A percentile compares a stretch with the other conserved stretches of the same genome.
These are phyloP conservation scores for Solanum pinnatisectum DNA, from an alignment of 257 asterid genomes.

Conservation along the genomic window DNA sequence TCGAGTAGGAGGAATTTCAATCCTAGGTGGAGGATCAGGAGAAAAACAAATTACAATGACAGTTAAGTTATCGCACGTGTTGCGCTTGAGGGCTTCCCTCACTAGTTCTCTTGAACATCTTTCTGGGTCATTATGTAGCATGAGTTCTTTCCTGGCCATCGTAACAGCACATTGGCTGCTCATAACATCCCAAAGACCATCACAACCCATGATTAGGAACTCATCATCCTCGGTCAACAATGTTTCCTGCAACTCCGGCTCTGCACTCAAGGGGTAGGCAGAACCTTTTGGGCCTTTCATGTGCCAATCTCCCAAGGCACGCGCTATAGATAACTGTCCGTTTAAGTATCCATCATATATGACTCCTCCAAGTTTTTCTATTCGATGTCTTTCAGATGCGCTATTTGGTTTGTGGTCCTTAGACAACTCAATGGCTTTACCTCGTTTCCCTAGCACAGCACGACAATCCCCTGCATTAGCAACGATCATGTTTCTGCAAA, in stretches of 20 bases:
- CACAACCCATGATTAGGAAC: slow-evolving; percentile 86
- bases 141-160: slow-evolving; percentile 75
- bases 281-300: slow-evolving; percentile 83
- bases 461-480: slow-evolving; percentile 97
- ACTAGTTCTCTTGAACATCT: slow-evolving; percentile 81
- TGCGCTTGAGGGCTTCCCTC: slow-evolving; percentile 75
- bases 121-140: slow-evolving; percentile 82
- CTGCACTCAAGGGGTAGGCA: slow-evolving; percentile 66
- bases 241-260: slow-evolving; percentile 76
- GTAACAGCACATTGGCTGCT: slow-evolving; percentile 91
- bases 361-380: slow-evolving; percentile 81
- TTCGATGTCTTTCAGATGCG: slow-evolving; percentile 53
- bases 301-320: slow-evolving; percentile 97
- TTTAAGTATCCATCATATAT: slow-evolving; percentile 83
- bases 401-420: slow-evolving; percentile 81
- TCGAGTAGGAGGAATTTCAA: slow-evolving; percentile 42
- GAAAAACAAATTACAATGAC: slow-evolving; percentile 78
- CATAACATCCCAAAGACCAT: slow-evolving; percentile 95
- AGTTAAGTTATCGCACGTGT: slow-evolving; percentile 73
- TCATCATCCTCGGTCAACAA: slow-evolving; percentile 73
- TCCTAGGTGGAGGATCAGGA: slow-evolving; percentile 75
- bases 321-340: slow-evolving; percentile 82
- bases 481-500: slow-evolving; percentile 59
- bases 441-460: slow-evolving; percentile 83
- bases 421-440: slow-evolving; percentile 77